Base-by-base conservation (phyloP, 805 yeast genomes). In the Brettanomyces bruxellensis region DNA sequence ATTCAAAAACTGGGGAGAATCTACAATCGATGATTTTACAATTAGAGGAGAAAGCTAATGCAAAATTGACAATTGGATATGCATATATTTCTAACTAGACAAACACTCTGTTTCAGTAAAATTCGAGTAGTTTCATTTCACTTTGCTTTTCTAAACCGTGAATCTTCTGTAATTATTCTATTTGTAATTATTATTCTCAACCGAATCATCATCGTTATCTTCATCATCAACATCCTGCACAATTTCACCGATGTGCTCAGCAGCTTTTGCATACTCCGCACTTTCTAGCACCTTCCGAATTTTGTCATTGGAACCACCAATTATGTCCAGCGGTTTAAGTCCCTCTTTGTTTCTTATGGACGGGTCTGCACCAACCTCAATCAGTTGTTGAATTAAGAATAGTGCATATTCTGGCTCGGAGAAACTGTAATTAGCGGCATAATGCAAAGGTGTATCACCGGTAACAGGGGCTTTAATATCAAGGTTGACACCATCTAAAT, bases 361-460 rank as follows among this genome's bases (percentile, higher is more conserved):
- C 3, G 95, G 86, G 64, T 90, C 93, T 1, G 93, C 82, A 3
- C 99, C 98, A 28, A 95, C 95, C 57, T 90, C 96, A 38, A 93
- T 69, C 51, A 93, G 73, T 60, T 83, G 84, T 57, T 86, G 95
- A 11, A 82, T 78, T 34, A 89, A 71, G 54, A 81, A 86, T 24
- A 72, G 68, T 1, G 95, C 96, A 62, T 84, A 89, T 49, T 86
- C 96, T 0, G 93, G 86, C 58, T 91, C 96, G 25, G 79, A 81
- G 41, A 71, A 69, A 12, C 90, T 73, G 62, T 85, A 91, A 50
- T 75, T 76, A 11, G 83, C 95, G 4, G 96, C 95, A 50, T 76
- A 67, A 64, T 91, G 98, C 51, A 93, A 73, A 12, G 99, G 97
- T 1, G 97, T 87, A 52, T 86, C 90, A 36, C 89, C 90, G 45